These are phyloP conservation scores for Rhododendron ferrugineum DNA, from an alignment of 148 eudicot genomes.

Conservation along the genomic window DNA sequence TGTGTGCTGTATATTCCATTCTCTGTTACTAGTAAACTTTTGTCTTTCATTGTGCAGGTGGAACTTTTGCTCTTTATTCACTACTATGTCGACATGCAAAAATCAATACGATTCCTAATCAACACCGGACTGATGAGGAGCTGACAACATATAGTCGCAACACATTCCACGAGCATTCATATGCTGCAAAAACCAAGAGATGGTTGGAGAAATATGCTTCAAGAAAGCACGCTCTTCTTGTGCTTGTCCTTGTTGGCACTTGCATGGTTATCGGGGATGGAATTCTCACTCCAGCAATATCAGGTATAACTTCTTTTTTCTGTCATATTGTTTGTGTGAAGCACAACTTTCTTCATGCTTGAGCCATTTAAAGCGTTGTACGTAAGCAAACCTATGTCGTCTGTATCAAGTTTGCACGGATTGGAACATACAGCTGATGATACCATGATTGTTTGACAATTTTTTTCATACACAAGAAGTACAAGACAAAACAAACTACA, in stretches of 20 bases:
- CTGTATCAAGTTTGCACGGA: not conserved
- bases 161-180: conserved; percentile 57
- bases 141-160: conserved; percentile 92
- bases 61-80: conserved; percentile 96
- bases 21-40: not conserved
- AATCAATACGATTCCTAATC: conserved; percentile 79
- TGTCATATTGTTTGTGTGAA: not conserved
- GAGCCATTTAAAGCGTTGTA: not conserved
- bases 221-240: conserved; percentile 70
- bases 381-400: not conserved
- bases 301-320: conserved; percentile 43
- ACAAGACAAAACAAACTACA: not conserved
- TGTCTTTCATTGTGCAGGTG: conserved; percentile 44
- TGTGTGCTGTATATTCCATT: not conserved
- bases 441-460: not conserved
- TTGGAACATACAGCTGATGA: not conserved
- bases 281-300: conserved; percentile 94
- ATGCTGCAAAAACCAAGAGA: conserved; percentile 80
- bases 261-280: conserved; percentile 98
- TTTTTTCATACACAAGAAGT: not conserved
- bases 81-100: conserved; percentile 93
- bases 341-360: conserved; percentile 4
- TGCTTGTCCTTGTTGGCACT: conserved; percentile 83
- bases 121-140: conserved; percentile 92
- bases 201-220: conserved; percentile 75